phyloP scores from a whole-genome alignment of 345 rosid genomes.

The Eutrema yunnanense region DNA sequence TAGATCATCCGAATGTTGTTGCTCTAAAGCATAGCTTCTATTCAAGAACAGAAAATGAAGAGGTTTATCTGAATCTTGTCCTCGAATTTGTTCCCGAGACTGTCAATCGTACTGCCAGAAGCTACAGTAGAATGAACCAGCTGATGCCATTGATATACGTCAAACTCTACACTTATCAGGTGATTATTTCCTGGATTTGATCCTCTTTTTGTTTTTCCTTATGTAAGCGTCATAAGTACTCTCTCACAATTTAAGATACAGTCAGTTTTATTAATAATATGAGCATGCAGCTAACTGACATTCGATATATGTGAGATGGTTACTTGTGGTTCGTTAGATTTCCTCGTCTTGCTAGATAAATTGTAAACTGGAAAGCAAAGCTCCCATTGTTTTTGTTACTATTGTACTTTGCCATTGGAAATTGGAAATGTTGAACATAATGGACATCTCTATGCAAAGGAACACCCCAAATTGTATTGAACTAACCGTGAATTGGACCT shows the following conservation, averaged over 20 bases:
- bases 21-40: conserved; percentile 69
- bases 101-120: conserved; percentile 60
- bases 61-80: conserved; percentile 73
- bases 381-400: neutral
- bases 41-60: conserved; percentile 76
- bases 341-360: too few relatives aligned
- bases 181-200: neutral
- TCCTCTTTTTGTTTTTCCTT: too few relatives aligned
- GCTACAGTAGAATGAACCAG: conserved; percentile 62
- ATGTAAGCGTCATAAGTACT: too few relatives aligned
- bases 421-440: neutral
- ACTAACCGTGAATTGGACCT: neutral
- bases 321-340: too few relatives aligned
- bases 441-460: neutral
- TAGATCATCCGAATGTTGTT: conserved; percentile 83
- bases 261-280: too few relatives aligned
- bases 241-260: too few relatives aligned
- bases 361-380: too few relatives aligned
- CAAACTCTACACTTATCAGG: conserved; percentile 80
- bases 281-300: too few relatives aligned
- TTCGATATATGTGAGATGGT: too few relatives aligned
- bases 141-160: conserved; percentile 80
- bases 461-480: neutral
- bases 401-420: too few relatives aligned
- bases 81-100: conserved; percentile 85